Evolutionary conservation across 176 grass and related monocot species (phyloP).

Genomic region (Aegilops speltoides): DNA sequence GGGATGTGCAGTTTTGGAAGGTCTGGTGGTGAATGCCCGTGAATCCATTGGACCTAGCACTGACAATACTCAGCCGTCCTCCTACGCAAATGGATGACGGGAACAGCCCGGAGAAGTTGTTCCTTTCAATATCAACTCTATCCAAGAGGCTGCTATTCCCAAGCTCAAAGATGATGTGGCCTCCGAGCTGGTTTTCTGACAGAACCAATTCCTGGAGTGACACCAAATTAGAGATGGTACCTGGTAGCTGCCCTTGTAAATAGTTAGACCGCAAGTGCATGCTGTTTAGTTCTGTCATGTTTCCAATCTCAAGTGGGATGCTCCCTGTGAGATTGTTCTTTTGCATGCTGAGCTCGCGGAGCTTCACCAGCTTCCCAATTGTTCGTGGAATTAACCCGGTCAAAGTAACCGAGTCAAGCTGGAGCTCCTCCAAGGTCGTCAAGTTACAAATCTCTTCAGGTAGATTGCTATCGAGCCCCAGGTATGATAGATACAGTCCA

Average conservation of each 20-base stretch:
- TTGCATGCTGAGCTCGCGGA: not conserved
- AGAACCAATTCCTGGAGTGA: not conserved
- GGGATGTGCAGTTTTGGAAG: not conserved
- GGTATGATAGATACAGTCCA: too few relatives aligned
- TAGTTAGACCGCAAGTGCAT: not conserved
- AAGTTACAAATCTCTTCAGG: not conserved
- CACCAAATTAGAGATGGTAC: not conserved
- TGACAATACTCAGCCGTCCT: not conserved
- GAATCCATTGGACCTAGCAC: not conserved
- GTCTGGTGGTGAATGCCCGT: not conserved
- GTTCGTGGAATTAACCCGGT: not conserved
- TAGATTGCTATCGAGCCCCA: not conserved
- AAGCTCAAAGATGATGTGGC: not conserved
- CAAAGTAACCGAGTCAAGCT: not conserved
- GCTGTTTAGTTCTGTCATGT: not conserved
- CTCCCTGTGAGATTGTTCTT: not conserved
- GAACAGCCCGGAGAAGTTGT: not conserved
- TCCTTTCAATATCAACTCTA: not conserved
- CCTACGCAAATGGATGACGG: not conserved
- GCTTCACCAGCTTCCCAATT: not conserved
- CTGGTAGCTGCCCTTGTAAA: not conserved
- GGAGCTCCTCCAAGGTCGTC: not conserved
- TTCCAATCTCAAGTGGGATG: not conserved
- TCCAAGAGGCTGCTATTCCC: not conserved
- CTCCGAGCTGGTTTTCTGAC: not conserved